Evolutionary conservation across 2,329 filamentous ascomycete genomes (phyloP).

Genomic region (Paraphaeosphaeria sporulosa): DNA sequence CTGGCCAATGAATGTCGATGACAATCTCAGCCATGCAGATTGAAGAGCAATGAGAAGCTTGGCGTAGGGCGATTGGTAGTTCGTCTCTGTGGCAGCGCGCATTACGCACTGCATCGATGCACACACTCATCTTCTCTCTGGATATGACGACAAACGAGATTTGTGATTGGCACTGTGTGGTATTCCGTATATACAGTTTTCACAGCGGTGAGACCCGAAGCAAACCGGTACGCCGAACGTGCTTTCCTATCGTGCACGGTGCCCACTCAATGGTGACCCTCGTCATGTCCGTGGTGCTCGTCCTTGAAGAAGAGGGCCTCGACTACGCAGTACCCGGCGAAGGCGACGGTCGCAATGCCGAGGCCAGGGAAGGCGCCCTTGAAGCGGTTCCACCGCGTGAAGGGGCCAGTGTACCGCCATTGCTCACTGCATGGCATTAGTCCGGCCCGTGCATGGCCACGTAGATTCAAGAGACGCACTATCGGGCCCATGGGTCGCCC

Average conservation of each 20-base stretch:
- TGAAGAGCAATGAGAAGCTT: too few relatives aligned
- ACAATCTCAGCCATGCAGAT: too few relatives aligned
- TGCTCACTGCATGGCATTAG: conserved; percentile 71
- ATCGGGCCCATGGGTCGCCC: conserved; percentile 69
- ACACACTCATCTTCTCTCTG: too few relatives aligned
- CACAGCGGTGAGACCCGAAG: conserved; percentile 34
- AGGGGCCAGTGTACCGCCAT: conserved; percentile 91
- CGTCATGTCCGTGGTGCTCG: conserved; percentile 47
- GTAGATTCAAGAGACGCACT: conserved; percentile 54
- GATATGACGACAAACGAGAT: conserved; percentile 1
- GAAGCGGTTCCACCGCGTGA: conserved; percentile 89
- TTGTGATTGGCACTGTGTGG: conserved; percentile 28
- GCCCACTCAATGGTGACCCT: conserved; percentile 28
- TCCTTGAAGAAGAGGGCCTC: conserved; percentile 88
- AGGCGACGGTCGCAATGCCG: conserved; percentile 90
- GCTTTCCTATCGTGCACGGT: conserved; percentile 17
- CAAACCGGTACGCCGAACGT: conserved; percentile 42
- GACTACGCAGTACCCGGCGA: conserved; percentile 86
- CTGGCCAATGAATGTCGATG: too few relatives aligned
- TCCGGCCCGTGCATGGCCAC: conserved; percentile 15
- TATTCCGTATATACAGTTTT: conserved; percentile 47
- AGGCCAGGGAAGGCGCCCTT: conserved; percentile 86
- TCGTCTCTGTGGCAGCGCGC: too few relatives aligned
- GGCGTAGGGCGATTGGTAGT: too few relatives aligned
- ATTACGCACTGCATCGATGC: too few relatives aligned